Conservation (phyloP, 352 stramenopile genomes). For the Globisporangium mamillatum region DNA sequence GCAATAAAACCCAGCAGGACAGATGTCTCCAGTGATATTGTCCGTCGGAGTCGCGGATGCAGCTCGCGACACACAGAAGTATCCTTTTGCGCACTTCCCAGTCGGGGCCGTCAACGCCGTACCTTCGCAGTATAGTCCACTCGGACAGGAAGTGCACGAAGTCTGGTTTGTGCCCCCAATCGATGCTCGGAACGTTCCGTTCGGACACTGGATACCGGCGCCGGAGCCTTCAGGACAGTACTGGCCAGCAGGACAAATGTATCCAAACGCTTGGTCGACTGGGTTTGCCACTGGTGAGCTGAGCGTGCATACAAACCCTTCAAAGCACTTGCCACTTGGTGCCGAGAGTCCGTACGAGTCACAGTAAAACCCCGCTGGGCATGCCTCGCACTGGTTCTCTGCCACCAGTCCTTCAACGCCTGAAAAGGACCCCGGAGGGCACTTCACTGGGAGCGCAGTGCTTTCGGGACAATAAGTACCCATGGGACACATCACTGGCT, state of each 20-base stretch:
- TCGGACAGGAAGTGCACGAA: constrained; percentile 70
- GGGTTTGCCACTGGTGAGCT: constrained; percentile 62
- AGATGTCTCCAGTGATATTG: constrained; percentile 38
- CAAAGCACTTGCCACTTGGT: constrained; percentile 56
- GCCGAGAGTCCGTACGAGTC: constrained; percentile 69
- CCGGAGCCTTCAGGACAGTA: constrained; percentile 74
- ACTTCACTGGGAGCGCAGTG: constrained; percentile 58
- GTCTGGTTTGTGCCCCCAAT: constrained; percentile 44
- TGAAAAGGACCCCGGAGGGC: constrained; percentile 55
- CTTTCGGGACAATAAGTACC: constrained; percentile 69
- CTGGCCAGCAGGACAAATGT: constrained; percentile 57
- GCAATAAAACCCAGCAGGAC: constrained; percentile 63
- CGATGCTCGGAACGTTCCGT: constrained; percentile 49
- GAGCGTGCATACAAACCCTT: constrained; percentile 58
- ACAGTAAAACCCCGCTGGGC: constrained; percentile 84
- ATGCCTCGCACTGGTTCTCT: constrained; percentile 74
- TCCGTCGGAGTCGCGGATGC: constrained; percentile 49
- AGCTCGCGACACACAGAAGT: constrained; percentile 72
- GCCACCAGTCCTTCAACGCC: constrained; percentile 58
- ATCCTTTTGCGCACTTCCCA: constrained; percentile 66
- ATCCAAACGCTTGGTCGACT: constrained; percentile 40
- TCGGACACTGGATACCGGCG: constrained; percentile 51
- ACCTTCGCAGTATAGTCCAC: constrained; percentile 46
- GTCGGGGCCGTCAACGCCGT: constrained; percentile 48
- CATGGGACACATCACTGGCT: constrained; percentile 44